Conservation (phyloP, 2,329 filamentous ascomycete genomes). For the Trichoderma sp. region DNA sequence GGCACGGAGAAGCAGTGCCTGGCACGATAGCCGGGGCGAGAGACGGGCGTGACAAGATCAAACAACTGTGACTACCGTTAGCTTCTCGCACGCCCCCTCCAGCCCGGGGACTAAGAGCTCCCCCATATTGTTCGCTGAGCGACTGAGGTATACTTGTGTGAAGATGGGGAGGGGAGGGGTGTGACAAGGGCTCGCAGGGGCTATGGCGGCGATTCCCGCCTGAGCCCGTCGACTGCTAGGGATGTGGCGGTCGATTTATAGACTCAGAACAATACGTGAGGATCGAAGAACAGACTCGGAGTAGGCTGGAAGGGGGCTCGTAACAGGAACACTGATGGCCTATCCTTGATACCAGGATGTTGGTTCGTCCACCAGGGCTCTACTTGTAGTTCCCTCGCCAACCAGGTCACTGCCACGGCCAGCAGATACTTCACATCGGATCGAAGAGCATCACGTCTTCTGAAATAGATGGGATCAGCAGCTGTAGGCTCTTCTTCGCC, state of each 20-base stretch:
- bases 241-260: background rate
- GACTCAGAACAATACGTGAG: background rate
- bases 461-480: slow-evolving; percentile 5
- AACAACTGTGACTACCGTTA: background rate
- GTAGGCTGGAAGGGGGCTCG: slow-evolving; percentile 9
- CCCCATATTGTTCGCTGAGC: slow-evolving; percentile 21
- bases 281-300: background rate
- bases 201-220: background rate
- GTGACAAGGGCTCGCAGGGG: slow-evolving; percentile 1
- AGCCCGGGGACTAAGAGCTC: slow-evolving; percentile 11
- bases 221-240: background rate
- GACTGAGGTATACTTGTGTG: background rate
- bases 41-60: slow-evolving; percentile 3
- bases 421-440: slow-evolving; percentile 12
- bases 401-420: slow-evolving; percentile 4
- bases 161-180: slow-evolving; percentile 8
- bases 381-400: background rate
- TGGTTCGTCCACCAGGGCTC: slow-evolving; percentile 13
- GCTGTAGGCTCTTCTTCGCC: background rate
- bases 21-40: background rate
- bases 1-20: background rate
- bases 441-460: background rate
- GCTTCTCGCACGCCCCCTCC: slow-evolving; percentile 15
- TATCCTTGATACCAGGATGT: slow-evolving; percentile 19
- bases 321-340: background rate